phyloP scores from a whole-genome alignment of 208 protist species.

The Trypanosoma boissoni region DNA sequence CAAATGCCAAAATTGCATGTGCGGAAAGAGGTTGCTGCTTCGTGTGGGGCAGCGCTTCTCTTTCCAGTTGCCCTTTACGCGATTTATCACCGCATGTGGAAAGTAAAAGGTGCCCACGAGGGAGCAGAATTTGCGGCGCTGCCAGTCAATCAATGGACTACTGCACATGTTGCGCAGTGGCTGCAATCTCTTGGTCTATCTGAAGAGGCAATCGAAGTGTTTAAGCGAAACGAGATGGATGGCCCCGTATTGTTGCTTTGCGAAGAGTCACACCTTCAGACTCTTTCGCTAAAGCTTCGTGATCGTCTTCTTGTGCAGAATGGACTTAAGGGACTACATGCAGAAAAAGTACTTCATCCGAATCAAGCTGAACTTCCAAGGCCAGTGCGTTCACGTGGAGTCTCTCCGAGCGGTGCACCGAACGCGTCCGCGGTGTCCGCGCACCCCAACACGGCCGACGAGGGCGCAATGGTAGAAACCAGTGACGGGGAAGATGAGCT shows the following conservation, averaged over 20 bases:
- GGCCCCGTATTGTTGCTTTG: slow-evolving; percentile 39
- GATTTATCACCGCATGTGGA: background rate
- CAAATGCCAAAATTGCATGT: background rate
- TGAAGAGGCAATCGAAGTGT: slow-evolving; percentile 17
- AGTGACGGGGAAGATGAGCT: no score
- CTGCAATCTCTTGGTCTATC: slow-evolving; percentile 42
- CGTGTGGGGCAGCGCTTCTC: slow-evolving; percentile 20
- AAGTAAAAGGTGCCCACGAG: background rate
- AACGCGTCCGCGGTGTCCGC: no score
- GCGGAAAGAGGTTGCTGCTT: background rate
- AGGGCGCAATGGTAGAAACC: no score
- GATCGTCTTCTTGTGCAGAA: slow-evolving; percentile 40
- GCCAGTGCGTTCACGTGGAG: no score
- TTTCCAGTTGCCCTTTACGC: slow-evolving; percentile 21
- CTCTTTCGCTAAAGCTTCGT: slow-evolving; percentile 42
- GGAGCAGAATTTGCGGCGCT: background rate
- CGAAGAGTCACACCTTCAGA: slow-evolving; percentile 31
- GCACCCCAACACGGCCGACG: no score
- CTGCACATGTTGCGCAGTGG: slow-evolving; percentile 47
- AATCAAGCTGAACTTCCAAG: no score
- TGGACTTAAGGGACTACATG: no score
- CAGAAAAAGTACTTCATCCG: no score
- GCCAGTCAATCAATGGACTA: slow-evolving; percentile 19
- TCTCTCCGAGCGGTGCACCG: no score
- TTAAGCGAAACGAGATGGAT: slow-evolving; percentile 34